Evolutionary conservation across 495 filamentous ascomycete genomes (phyloP), one percentile per base, ranked within the genome.

Genomic region (Penicillium daleae): DNA sequence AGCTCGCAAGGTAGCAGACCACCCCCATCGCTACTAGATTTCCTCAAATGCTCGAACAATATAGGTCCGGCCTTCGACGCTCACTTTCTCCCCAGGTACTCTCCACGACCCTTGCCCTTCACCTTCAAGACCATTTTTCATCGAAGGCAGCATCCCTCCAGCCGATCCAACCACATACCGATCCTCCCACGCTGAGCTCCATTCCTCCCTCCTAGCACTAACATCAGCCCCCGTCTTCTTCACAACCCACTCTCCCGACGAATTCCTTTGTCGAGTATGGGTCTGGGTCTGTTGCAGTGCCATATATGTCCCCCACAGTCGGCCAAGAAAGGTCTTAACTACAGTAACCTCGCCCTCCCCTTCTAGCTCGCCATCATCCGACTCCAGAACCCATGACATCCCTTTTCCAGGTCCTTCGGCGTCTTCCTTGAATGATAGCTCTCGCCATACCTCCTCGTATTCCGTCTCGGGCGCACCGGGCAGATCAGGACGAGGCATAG

Each of bases 391-490:
- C 75, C 76, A 80, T 0, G 76, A 80, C 4, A 76, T 37, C 5
- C 73, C 72, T 27, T 57, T 59, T 0, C 57, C 21, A 1, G 50
- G 10, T 0, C 73, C 77, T 15, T 73, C 72, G 2, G 69, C 64
- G 0, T 69, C 71, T 13, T 59, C 55, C 13, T 59, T 57, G 24
- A 76, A 76, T 17, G 62, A 46, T 29, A 80, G 51, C 48, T 75
- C 71, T 37, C 76, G 66, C 78, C 78, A 80, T 0, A 78, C 66
- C 58, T 80, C 78, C 51, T 77, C 75, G 53, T 79, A 79, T 19
- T 74, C 69, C 0, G 65, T 64, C 10, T 74, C 61, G 5, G 77
- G 75, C 4, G 67, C 63, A 3, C 74, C 78, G 0, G 76, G 74
- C 0, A 72, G 51, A 72, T 79, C 76, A 22, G 69, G 63, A 8